Base-by-base conservation (phyloP, 2,329 filamentous ascomycete species). In the Fonsecaea erecta region DNA sequence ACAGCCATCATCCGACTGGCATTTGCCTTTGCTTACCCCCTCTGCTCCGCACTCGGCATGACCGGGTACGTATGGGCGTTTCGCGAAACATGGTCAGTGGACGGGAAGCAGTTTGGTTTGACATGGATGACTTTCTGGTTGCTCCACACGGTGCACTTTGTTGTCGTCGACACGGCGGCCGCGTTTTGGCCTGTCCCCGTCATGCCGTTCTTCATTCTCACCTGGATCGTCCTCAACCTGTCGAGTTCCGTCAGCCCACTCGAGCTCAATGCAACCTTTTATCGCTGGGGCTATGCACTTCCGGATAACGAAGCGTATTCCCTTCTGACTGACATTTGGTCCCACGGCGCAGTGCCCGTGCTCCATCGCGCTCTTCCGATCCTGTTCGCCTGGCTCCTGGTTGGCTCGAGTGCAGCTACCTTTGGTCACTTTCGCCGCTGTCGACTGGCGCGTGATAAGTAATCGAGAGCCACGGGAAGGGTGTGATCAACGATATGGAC, bases 71-170 rank as follows among this genome's bases (percentile, higher is more conserved):
- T 60, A 14, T 82, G 79, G 79, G 79, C 79, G 0, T 82, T 82
- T 68, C 72, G 75, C 1, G 66, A 75, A 16, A 72, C 70, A 11
- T 82, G 81, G 80, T 18, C 72, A 12, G 77, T 82, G 7, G 74
- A 74, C 52, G 77, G 73, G 1, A 69, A 62, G 7, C 80, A 82
- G 65, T 82, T 81, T 65, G 73, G 74, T 0, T 71, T 81, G 5
- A 78, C 74, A 4, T 83, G 81, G 81, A 74, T 80, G 71, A 66
- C 71, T 0, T 62, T 81, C 4, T 82, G 80, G 81, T 74, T 83
- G 0, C 79, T 79, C 18, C 77, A 76, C 28, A 78, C 81, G 69
- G 66, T 79, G 58, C 80, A 83, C 64, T 81, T 82, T 60, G 73
- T 80, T 16, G 74, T 77, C 14, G 73, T 83, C 1, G 81, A 84